These are phyloP conservation scores for Alternaria ventricosa DNA, from an alignment of 2,329 filamentous ascomycete genomes.

Conservation along the genomic window DNA sequence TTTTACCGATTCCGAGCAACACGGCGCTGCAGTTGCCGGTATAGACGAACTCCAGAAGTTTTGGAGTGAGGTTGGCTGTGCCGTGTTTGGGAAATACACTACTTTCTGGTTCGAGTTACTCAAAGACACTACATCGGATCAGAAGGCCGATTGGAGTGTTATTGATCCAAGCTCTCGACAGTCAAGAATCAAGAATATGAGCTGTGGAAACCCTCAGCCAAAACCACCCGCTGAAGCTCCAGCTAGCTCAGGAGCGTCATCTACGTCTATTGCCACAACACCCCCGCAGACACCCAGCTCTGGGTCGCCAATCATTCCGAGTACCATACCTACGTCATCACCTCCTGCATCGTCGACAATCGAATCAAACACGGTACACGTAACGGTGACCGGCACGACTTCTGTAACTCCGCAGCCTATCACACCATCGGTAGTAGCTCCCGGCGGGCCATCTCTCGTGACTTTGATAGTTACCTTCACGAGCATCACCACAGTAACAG, in stretches of 20 bases:
- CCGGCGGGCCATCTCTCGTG: background rate
- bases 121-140: constrained; percentile 25
- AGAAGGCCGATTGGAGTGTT: constrained; percentile 35
- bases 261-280: background rate
- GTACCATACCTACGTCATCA: background rate
- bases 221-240: background rate
- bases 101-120: constrained; percentile 44
- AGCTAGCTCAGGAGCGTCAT: background rate
- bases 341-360: background rate
- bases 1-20: constrained; percentile 15
- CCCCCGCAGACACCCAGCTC: background rate
- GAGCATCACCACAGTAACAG: background rate
- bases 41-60: constrained; percentile 33
- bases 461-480: constrained; percentile 1
- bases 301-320: background rate
- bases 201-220: constrained; percentile 16
- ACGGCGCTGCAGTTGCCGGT: constrained; percentile 22
- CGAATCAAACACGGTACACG: constrained; percentile 2
- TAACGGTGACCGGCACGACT: background rate
- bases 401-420: constrained; percentile 1
- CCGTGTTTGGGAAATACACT: constrained; percentile 38
- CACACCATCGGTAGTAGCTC: background rate
- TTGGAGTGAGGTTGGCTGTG: constrained; percentile 41
- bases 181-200: constrained; percentile 29
- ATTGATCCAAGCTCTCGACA: constrained; percentile 22